Conservation (phyloP, 75 land plant species). For the Cunninghamia lanceolata region DNA sequence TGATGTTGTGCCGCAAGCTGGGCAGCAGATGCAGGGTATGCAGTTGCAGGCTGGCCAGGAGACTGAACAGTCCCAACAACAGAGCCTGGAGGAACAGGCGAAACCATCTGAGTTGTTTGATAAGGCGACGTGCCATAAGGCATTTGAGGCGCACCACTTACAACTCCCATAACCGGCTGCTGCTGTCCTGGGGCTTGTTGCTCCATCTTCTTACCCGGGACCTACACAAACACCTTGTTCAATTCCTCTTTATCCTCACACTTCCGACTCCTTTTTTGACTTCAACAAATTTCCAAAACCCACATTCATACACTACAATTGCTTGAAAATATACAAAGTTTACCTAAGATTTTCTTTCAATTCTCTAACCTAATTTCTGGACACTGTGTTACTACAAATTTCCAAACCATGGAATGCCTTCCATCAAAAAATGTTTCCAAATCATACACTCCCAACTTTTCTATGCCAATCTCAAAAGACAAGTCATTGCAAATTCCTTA, state of each 20-base stretch:
- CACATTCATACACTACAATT: neutral
- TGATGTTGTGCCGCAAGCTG: slow-evolving; percentile 49
- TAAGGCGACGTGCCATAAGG: slow-evolving; percentile 36
- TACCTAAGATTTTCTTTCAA: neutral
- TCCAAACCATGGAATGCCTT: neutral
- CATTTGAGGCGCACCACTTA: slow-evolving; percentile 34
- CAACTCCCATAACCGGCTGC: slow-evolving; percentile 34
- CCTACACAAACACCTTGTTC: neutral
- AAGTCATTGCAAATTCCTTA: neutral
- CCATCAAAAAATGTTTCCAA: neutral
- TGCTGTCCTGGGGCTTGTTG: slow-evolving; percentile 26
- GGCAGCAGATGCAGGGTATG: slow-evolving; percentile 20
- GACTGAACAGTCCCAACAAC: slow-evolving; percentile 23
- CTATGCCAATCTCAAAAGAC: neutral
- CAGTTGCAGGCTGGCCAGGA: slow-evolving; percentile 26
- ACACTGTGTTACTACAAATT: neutral
- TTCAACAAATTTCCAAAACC: neutral
- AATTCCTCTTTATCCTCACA: neutral
- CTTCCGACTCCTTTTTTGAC: neutral
- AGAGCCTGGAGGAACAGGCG: slow-evolving; percentile 27
- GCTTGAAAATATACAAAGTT: neutral
- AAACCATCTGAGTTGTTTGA: slow-evolving; percentile 35
- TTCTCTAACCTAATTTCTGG: neutral
- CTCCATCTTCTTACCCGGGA: slow-evolving; percentile 24
- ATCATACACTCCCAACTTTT: neutral